Evolutionary conservation across 1,284 basidiomycete species (phyloP), one percentile per base, ranked within the genome.

Genomic region (Amylostereum areolatum): DNA sequence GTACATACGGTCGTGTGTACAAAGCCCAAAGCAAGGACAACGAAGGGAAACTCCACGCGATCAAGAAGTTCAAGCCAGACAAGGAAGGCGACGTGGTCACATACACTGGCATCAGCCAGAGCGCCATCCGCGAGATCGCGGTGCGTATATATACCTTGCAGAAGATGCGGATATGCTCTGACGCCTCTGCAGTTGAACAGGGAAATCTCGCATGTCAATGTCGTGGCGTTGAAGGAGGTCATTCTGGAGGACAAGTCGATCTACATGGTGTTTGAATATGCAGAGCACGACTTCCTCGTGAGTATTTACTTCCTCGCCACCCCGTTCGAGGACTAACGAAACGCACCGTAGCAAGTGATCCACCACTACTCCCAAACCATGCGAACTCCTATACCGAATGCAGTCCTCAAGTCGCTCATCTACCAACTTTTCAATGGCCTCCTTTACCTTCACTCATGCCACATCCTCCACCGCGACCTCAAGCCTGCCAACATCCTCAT

Each of bases 31-130:
- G 87, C 54, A 74, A 81, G 32, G 86, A 81, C 1, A 71, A 73
- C 8, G 83, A 85, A 40, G 81, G 74, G 1, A 74, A 72, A 50
- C 77, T 96, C 44, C 89, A 93, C 61, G 97, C 96, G 3, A 98
- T 99, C 72, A 99, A 99, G 73, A 99, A 99, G 68, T 99, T 99
- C 75, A 99, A 99, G 66, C 95, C 96, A 0, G 97, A 99, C 74
- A 98, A 98, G 66, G 94, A 97, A 69, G 93, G 93, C 32, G 94
- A 97, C 62, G 84, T 92, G 2, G 71, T 88, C 46, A 92, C 90
- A 1, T 99, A 97, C 65, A 97, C 94, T 6, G 97, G 97, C 4
- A 96, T 99, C 62, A 96, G 92, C 62, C 97, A 98, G 71, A 95
- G 91, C 67, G 97, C 95, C 12, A 91, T 95, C 61, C 77, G 93